Base-by-base conservation (phyloP, 208 protist genomes). In the Trypanosoma cruzi region DNA sequence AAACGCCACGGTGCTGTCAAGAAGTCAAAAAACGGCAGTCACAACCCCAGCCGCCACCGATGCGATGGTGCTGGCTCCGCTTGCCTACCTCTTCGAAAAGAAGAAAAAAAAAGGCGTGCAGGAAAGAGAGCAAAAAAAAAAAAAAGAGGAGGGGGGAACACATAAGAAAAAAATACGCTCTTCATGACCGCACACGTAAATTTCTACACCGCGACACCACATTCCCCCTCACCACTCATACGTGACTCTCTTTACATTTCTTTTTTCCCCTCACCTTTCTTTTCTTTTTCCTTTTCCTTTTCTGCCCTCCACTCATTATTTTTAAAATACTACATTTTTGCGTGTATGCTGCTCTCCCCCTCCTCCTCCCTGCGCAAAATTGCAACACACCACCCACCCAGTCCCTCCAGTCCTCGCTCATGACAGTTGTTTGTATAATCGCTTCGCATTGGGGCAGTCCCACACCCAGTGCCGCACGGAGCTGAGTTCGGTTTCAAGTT, bases 391-490 rank as follows among this genome's bases (percentile, higher is more conserved):
- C 31, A 37, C 26, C 18, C 6, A 31, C 4, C 1, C 55, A 60
- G 55, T 31, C 5, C 26, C 31, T 40, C 55, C 55, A 50, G 7
- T 1, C 4, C 24, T 26, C n/a, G 40, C n/a, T 65, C 58, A 77
- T 1, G 71, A 1, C 26, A 77, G 37, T 13, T 86, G 82, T 28
- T 80, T 86, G 70, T 88, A 96, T 52, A 82, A 91, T 52, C 86
- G 77, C 82, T 96, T 96, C 56, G 76, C 88, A 62, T 95, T 95
- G n/a, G 92, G 92, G 71, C 87, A 94, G 71, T 94, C 92, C 73
- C 77, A 92, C 42, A 94, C 78, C 92, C 92, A 96, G 80, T 96
- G 92, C 58, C 92, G 92, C 76, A 96, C 82, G 72, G 84, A 89
- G 36, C 84, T 76, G 24, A 96, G 78, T 31, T 88, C 73, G 42